phyloP scores from a whole-genome alignment of 2,329 filamentous ascomycete genomes.

The Ascochyta clinopodiicola region DNA sequence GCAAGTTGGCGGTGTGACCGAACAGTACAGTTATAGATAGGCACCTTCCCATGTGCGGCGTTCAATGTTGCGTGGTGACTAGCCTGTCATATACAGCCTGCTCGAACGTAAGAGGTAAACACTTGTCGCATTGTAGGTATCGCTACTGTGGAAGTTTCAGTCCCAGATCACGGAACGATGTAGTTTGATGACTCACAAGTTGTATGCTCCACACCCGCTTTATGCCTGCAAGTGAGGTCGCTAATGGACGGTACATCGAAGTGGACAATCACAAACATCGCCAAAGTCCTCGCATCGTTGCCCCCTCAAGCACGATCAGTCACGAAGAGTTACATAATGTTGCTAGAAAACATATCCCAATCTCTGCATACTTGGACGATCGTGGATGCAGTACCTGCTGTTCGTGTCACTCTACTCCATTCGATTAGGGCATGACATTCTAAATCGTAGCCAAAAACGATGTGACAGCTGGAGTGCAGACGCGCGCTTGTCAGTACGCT shows the following conservation, averaged over 20 bases:
- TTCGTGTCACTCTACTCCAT: background rate
- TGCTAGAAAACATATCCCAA: background rate
- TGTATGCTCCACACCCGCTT: too few relatives aligned
- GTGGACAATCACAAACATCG: background rate
- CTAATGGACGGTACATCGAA: background rate
- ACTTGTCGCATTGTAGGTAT: background rate
- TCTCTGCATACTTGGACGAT: background rate
- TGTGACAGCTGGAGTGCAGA: background rate
- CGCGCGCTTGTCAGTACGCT: constrained; percentile 1
- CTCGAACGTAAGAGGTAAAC: background rate
- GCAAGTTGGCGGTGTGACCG: background rate
- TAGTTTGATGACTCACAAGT: background rate
- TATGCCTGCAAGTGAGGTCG: constrained; percentile 1
- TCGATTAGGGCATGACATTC: background rate
- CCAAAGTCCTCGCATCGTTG: background rate
- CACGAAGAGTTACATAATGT: background rate
- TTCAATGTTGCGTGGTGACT: background rate
- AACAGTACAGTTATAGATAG: background rate
- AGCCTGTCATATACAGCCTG: background rate
- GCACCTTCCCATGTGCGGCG: background rate
- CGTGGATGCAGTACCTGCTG: background rate
- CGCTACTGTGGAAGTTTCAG: background rate
- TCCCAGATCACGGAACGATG: background rate
- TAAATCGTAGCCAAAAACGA: background rate
- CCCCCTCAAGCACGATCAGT: background rate